Base-by-base conservation (phyloP, 257 asterid species). In the Parsonsia alboflavescens region DNA sequence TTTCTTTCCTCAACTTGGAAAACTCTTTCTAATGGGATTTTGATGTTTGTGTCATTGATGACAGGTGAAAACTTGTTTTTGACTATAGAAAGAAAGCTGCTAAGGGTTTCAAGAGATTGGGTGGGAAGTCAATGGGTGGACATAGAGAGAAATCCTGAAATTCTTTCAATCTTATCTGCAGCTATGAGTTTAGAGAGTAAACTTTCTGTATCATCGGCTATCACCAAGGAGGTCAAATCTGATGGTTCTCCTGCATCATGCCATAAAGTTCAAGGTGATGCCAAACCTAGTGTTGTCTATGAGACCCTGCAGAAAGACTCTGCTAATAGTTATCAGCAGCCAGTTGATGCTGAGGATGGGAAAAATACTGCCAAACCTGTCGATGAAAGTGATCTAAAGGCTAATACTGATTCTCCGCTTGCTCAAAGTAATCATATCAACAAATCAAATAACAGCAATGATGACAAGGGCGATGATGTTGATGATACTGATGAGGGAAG, bases 31-130 rank as follows among this genome's bases (percentile, higher is more conserved):
- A 42, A 57, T 49, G 10, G 1, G 58, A 71, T 68, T 61, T 46
- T 61, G 16, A 39, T 57, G 42, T 59, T n/a, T 76, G 39, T 73
- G 10, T 75, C 61, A 58, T 63, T 80, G 67, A 36, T 75, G 57
- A 74, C 90, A 95, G 99, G 98, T 78, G 99, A 94, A 81, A 86
- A 86, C 71, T 68, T 92, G 83, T 76, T 87, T 84, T 56, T 91
- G 80, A 84, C 79, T 53, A 56, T 81, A 46, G 92, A 84, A 72
- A 72, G 71, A 64, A 78, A 84, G 84, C 82, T 88, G 77, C 80
- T 92, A 17, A 86, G 98, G 83, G 82, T 84, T 76, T 92, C 99
- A 57, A 85, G 89, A 77, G 99, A 95, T 62, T 95, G 99, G 99
- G 82, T 89, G 53, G 95, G 91, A 62, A 91, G 86, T 62, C 82